Evolutionary conservation across 2,329 filamentous ascomycete genomes (phyloP).

Genomic region (Nemania sp.): DNA sequence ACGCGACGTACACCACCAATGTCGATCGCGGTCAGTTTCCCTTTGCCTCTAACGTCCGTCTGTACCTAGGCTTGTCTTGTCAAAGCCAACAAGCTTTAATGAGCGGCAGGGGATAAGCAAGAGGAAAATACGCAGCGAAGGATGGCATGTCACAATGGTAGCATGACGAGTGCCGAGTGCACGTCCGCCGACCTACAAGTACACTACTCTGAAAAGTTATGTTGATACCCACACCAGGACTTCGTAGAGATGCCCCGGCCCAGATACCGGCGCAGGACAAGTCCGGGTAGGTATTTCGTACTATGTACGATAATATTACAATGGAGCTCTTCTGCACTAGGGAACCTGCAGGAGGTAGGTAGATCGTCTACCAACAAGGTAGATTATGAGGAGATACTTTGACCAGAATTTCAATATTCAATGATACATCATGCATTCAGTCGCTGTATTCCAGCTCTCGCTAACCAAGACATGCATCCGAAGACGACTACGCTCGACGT

Average conservation of each 20-base stretch:
- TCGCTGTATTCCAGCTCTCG: constrained; percentile 3
- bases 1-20: not conserved
- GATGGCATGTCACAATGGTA: constrained; percentile 3
- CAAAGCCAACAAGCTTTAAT: not conserved
- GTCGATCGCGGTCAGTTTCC: constrained; percentile 19
- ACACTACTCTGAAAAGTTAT: constrained; percentile 11
- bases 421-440: constrained; percentile 2
- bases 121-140: constrained; percentile 4
- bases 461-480: constrained; percentile 19
- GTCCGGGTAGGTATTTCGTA: not conserved
- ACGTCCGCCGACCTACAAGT: not conserved
- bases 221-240: constrained; percentile 23
- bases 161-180: constrained; percentile 25
- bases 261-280: constrained; percentile 1
- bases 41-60: constrained; percentile 12
- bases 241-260: constrained; percentile 15
- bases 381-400: too few relatives aligned
- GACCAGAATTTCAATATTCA: not conserved
- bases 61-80: not conserved
- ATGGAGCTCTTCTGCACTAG: not conserved
- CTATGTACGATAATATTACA: not conserved
- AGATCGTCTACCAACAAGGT: too few relatives aligned
- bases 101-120: constrained; percentile 11
- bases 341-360: not conserved
- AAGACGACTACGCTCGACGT: not conserved